phyloP scores from a whole-genome alignment of 2,329 filamentous ascomycete genomes.

The Xylariales sp. region DNA sequence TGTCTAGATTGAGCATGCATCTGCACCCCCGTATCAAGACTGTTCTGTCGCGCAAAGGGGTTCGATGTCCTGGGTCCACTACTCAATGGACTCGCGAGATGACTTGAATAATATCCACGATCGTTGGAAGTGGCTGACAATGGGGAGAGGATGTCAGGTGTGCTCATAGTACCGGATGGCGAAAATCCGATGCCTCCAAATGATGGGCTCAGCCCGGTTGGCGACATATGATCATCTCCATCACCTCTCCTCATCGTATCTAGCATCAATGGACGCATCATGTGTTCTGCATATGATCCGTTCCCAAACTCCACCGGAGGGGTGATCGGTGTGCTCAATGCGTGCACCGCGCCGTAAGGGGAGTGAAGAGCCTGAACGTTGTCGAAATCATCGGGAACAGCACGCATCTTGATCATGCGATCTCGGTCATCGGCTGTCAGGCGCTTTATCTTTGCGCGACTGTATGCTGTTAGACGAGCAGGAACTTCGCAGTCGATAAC shows the following conservation, averaged over 20 bases:
- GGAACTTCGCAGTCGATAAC: background rate
- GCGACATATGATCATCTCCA: slow-evolving; percentile 62
- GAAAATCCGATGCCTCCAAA: slow-evolving; percentile 65
- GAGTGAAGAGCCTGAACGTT: slow-evolving; percentile 66
- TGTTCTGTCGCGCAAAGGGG: slow-evolving; percentile 47
- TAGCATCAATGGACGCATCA: slow-evolving; percentile 64
- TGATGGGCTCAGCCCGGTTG: slow-evolving; percentile 61
- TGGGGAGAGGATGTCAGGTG: slow-evolving; percentile 52
- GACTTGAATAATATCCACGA: slow-evolving; percentile 48
- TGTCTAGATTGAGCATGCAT: slow-evolving; percentile 38
- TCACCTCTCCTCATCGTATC: slow-evolving; percentile 61
- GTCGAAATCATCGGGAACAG: slow-evolving; percentile 66
- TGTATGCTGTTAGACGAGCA: slow-evolving; percentile 27
- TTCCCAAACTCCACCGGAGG: slow-evolving; percentile 44
- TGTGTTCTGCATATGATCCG: slow-evolving; percentile 52
- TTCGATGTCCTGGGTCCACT: slow-evolving; percentile 45
- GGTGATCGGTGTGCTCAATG: slow-evolving; percentile 42
- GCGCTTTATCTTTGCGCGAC: slow-evolving; percentile 68
- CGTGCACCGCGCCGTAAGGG: slow-evolving; percentile 58
- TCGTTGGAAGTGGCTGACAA: slow-evolving; percentile 51
- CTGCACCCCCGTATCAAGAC: slow-evolving; percentile 40
- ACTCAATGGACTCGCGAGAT: slow-evolving; percentile 43
- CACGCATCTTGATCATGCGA: slow-evolving; percentile 67
- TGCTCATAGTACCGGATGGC: slow-evolving; percentile 44
- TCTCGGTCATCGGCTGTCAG: slow-evolving; percentile 66